phyloP scores from a whole-genome alignment of 2,329 filamentous ascomycete genomes.

The Emergomyces orientalis region DNA sequence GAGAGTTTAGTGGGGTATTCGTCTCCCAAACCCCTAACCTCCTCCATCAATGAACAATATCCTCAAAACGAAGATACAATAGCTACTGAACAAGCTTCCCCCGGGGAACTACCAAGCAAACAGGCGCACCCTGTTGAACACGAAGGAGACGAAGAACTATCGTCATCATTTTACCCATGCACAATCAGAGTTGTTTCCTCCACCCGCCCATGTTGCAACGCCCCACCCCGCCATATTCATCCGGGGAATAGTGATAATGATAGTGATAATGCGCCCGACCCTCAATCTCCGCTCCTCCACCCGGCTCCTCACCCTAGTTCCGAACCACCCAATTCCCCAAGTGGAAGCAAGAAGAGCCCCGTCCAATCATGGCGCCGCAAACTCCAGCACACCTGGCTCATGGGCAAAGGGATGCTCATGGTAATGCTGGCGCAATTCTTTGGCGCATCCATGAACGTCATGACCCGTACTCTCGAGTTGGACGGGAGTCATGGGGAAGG shows the following conservation, averaged over 20 bases:
- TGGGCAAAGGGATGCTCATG: constrained; percentile 63
- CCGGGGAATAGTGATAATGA: background rate
- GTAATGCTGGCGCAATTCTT: constrained; percentile 72
- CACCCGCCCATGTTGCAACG: background rate
- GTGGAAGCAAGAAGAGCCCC: background rate
- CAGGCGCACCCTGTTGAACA: background rate
- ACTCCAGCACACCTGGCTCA: constrained; percentile 41
- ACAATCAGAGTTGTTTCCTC: background rate
- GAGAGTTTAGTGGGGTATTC: background rate
- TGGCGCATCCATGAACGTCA: constrained; percentile 75
- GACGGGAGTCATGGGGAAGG: constrained; percentile 56
- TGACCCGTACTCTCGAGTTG: constrained; percentile 63
- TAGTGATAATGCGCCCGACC: background rate
- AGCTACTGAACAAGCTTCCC: background rate
- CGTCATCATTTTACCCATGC: background rate
- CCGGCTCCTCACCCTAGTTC: background rate
- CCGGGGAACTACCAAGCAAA: background rate
- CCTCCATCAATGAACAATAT: background rate
- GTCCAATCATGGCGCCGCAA: constrained; percentile 18
- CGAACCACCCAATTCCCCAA: background rate
- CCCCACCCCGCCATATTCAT: background rate
- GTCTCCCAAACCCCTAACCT: background rate
- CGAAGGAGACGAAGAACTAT: background rate
- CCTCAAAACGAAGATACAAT: background rate
- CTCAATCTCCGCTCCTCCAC: background rate